Base-by-base conservation (phyloP, 192 early-diverging fungal species). In the Rhizoclosmatium globosum region DNA sequence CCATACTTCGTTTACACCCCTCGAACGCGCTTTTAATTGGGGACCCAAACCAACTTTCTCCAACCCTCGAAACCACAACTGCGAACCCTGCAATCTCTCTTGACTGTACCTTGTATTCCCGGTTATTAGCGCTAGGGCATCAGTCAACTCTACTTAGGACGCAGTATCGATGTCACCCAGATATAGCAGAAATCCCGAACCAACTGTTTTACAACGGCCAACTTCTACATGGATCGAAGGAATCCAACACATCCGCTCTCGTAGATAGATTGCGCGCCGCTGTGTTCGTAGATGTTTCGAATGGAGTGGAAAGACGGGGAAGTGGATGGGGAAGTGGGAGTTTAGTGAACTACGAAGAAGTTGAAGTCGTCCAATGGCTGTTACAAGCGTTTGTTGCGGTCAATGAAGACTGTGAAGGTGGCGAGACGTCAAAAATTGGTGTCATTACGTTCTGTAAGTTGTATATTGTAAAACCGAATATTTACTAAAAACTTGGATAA, bases 21-120 rank as follows among this genome's bases (percentile, higher is more conserved):
- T 82, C 87, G 23, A 82, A 89, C 17, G 71, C 93, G 9, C 85
- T 98, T 41, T 83, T 98, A 46, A 92, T 98, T 43, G 96, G 96
- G 2, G 96, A 98, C 79, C 96, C 96, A 11, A 69, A 87, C 17
- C 96, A 97, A 87, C 87, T 98, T 58, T 87, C 94, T 6, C 96
- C 96, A n/a, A 94, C 93, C 2, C 68, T 97, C 47, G 59, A 79
- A 58, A 88, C 87, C 2, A 31, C 4, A 4, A 77, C 48, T 13
- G 77, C 68, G 0, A 68, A 42, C 47, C 71, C 85, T 0, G 85
- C 76, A 3, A 71, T 89, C 71, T 94, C 94, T 1, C 82, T 97
- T 19, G 94, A 96, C 39, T 85, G 94, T 23, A 95, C 95, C 1
- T 73, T 98, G 21, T 98, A 97, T 83, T 91, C 94, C 64, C 81